Evolutionary conservation across 805 yeast genomes (phyloP), one percentile per base, ranked within the genome.

Genomic region (Spathaspora passalidarum): DNA sequence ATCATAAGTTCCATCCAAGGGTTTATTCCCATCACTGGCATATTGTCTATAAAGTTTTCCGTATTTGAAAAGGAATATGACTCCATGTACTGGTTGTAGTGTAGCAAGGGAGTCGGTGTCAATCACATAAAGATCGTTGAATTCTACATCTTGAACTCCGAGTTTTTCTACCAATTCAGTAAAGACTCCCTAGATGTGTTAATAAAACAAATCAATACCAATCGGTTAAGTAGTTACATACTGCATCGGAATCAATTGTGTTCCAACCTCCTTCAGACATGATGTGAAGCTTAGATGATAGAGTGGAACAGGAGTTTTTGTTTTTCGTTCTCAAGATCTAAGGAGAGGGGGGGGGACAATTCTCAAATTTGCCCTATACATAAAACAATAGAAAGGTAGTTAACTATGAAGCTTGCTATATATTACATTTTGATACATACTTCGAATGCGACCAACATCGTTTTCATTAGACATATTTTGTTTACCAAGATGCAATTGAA

Each of bases 181-280:
- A 62, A 83, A 83, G 6, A 83, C 80, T 3, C 85, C 82, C 75
- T 75, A 41, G 40, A 14, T 14, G 39, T 42, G 59, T 57, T 47
- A 53, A 51, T 46, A 42, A 16, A 13, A n/a, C n/a, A 10, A 40
- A 11, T 8, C 2, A 9, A 6, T 29, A 17, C 25, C 9, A 19
- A 42, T 40, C 13, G 32, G 32, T 10, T 6, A 34, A 4, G 3
- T 3, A 18, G 9, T 4, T 41, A 62, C 65, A 38, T 57, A 72
- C 82, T 0, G 85, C 84, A 59, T 81, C 87, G 4, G 85, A 79
- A 51, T 80, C 86, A 32, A 81, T 80, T 1, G 85, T 79, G 54
- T 79, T 80, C 87, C 87, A 81, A 2, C 76, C 74, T 18, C 45
- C 42, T 16, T 41, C 42, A 23, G 48, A 35, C 48, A 45, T 45